phyloP scores from a whole-genome alignment of 2,329 filamentous ascomycete genomes.

The Simplicillium sp. region DNA sequence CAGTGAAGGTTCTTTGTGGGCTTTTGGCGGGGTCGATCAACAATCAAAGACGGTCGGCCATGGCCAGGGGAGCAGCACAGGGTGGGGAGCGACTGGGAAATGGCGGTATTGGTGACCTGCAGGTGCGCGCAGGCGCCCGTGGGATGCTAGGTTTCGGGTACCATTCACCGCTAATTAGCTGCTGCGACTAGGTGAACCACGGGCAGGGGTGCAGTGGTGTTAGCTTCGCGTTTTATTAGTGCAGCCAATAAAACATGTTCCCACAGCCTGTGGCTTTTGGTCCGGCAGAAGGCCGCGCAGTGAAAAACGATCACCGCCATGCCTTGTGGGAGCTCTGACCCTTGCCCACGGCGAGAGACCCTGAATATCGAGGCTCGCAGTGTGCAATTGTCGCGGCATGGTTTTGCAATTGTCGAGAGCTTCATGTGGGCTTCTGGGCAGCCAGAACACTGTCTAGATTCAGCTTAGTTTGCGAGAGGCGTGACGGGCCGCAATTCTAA shows the following conservation, averaged over 20 bases:
- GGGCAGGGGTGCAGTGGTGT: background rate
- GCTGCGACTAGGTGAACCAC: slow-evolving; percentile 4
- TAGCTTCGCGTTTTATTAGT: background rate
- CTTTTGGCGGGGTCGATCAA: slow-evolving; percentile 16
- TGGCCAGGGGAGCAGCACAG: background rate
- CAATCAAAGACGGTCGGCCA: slow-evolving; percentile 9
- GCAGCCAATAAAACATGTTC: background rate
- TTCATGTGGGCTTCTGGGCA: no score
- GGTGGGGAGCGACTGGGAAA: slow-evolving; percentile 2
- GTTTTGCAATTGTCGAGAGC: no score
- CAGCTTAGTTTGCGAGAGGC: no score
- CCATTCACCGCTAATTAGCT: slow-evolving; percentile 14
- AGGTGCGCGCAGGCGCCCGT: background rate
- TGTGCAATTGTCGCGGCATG: no score
- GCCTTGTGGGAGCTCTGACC: no score
- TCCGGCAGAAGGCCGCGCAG: background rate
- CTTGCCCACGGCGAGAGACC: no score
- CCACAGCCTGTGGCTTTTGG: no score
- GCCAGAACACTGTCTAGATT: no score
- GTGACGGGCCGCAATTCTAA: no score
- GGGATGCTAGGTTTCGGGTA: slow-evolving; percentile 3
- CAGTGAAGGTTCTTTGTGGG: slow-evolving; percentile 17
- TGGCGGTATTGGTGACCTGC: slow-evolving; percentile 6
- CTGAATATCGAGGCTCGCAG: no score
- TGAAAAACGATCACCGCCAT: background rate